A percentile compares a stretch with the other conserved stretches of the same genome.
Conservation (phyloP, 805 yeast species). For the Blastobotrys chiropterorum region DNA sequence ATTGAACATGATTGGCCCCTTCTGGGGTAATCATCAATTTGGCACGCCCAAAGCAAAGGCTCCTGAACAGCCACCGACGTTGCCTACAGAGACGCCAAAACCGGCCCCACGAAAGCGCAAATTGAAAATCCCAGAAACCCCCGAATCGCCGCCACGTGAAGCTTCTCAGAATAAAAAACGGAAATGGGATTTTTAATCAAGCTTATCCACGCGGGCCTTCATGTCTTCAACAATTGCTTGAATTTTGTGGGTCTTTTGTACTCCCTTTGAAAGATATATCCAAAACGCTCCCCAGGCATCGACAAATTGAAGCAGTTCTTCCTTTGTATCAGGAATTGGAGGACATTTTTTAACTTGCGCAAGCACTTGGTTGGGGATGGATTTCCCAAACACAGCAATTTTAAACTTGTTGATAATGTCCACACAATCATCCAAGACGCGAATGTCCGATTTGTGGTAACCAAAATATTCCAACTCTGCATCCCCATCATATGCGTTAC, state of each 20-base stretch:
- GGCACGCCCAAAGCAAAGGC: background rate
- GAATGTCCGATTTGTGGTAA: constrained; percentile 36
- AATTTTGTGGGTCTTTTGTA: background rate
- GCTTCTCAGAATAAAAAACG: constrained; percentile 1
- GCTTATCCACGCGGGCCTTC: background rate
- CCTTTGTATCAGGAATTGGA: constrained; percentile 27
- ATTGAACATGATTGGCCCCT: background rate
- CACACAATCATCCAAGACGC: constrained; percentile 39
- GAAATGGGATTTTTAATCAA: constrained; percentile 2
- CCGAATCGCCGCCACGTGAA: too few relatives aligned
- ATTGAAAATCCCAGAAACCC: background rate
- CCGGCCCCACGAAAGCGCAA: constrained; percentile 1
- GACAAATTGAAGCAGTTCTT: constrained; percentile 36
- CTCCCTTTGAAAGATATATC: constrained; percentile 4
- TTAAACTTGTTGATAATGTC: constrained; percentile 41
- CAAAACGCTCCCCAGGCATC: constrained; percentile 49
- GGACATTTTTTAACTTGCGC: background rate
- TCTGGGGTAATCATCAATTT: background rate
- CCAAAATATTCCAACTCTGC: constrained; percentile 47
- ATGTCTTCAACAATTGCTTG: background rate
- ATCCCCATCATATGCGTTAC: constrained; percentile 39
- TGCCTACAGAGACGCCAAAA: too few relatives aligned
- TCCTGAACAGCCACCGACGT: background rate
- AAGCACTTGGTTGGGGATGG: constrained; percentile 18
- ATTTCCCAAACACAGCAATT: constrained; percentile 51